Conservation (phyloP, 768 basidiomycete species). For the Boletus vinaceobasis region DNA sequence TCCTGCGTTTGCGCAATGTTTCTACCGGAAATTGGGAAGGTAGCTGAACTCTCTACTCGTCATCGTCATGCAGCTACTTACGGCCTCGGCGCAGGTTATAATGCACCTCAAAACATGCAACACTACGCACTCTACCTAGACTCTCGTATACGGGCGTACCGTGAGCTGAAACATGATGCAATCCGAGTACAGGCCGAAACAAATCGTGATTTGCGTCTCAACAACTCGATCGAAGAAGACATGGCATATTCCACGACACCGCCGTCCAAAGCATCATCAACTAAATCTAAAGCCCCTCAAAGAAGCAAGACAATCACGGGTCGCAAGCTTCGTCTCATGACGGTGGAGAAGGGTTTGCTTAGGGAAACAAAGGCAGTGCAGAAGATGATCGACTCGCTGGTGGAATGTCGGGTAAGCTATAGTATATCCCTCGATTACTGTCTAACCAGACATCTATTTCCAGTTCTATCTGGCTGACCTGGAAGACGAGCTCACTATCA, state of each 20-base stretch:
- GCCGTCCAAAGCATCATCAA: slow-evolving; percentile 30
- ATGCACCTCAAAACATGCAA: slow-evolving; percentile 80
- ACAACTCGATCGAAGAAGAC: slow-evolving; percentile 64
- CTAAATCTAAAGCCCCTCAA: slow-evolving; percentile 36
- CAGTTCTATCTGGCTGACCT: slow-evolving; percentile 94
- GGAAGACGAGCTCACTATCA: slow-evolving; percentile 86
- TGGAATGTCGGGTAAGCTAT: slow-evolving; percentile 78
- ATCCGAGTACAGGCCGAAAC: slow-evolving; percentile 91
- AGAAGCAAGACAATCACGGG: slow-evolving; percentile 79
- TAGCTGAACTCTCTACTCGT: slow-evolving; percentile 30
- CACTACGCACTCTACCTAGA: slow-evolving; percentile 89
- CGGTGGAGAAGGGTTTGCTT: slow-evolving; percentile 92
- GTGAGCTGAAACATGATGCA: slow-evolving; percentile 90
- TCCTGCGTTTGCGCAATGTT: slow-evolving; percentile 80
- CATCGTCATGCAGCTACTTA: not conserved
- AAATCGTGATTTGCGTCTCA: slow-evolving; percentile 76
- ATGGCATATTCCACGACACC: slow-evolving; percentile 30
- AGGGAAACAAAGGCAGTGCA: slow-evolving; percentile 92
- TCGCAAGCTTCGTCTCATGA: slow-evolving; percentile 83
- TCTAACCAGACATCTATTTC: not conserved
- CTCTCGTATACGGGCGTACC: slow-evolving; percentile 80
- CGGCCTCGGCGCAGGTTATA: slow-evolving; percentile 56
- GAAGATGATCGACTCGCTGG: slow-evolving; percentile 80
- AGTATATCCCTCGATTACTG: not conserved
- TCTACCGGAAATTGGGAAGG: slow-evolving; percentile 86